Conservation (phyloP, 192 early-diverging fungal species). For the Tieghemiomyces parasiticus region DNA sequence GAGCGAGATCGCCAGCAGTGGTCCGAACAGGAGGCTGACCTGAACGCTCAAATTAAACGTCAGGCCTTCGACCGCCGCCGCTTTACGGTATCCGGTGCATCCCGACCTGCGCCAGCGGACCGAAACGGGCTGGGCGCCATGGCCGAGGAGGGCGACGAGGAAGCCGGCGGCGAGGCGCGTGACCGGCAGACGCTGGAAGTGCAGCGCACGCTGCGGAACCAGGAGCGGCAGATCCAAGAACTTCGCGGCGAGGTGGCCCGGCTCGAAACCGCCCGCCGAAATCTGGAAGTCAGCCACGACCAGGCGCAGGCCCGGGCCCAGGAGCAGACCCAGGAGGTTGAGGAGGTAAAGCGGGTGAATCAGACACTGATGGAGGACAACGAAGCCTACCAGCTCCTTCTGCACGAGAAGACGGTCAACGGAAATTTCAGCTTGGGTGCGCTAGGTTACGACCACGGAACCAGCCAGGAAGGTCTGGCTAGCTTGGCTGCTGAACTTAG, state of each 20-base stretch:
- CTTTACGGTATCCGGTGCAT: constrained; percentile 22
- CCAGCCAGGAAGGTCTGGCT: neutral
- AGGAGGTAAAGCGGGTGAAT: constrained; percentile 49
- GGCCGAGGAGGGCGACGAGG: constrained; percentile 15
- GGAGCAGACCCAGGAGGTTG: constrained; percentile 16
- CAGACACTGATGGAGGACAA: constrained; percentile 62
- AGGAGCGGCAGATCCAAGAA: neutral
- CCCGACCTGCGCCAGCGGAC: constrained; percentile 1
- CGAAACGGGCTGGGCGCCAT: constrained; percentile 11
- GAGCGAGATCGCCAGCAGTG: constrained; percentile 26
- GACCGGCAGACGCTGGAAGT: constrained; percentile 12
- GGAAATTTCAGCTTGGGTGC: constrained; percentile 46
- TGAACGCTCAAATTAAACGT: constrained; percentile 21
- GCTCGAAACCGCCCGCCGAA: constrained; percentile 17
- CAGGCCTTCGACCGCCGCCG: constrained; percentile 20
- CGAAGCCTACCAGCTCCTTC: constrained; percentile 61
- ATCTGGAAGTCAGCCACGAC: constrained; percentile 18
- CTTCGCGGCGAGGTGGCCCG: neutral
- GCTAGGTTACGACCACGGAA: neutral
- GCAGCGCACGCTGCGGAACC: constrained; percentile 7
- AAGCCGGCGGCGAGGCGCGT: constrained; percentile 13
- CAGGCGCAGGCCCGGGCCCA: constrained; percentile 22
- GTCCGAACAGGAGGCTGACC: constrained; percentile 21
- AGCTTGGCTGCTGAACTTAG: neutral
- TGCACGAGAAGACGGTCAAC: constrained; percentile 69